Conservation (phyloP, 2,329 filamentous ascomycete genomes). For the Nannizziopsis barbatae region DNA sequence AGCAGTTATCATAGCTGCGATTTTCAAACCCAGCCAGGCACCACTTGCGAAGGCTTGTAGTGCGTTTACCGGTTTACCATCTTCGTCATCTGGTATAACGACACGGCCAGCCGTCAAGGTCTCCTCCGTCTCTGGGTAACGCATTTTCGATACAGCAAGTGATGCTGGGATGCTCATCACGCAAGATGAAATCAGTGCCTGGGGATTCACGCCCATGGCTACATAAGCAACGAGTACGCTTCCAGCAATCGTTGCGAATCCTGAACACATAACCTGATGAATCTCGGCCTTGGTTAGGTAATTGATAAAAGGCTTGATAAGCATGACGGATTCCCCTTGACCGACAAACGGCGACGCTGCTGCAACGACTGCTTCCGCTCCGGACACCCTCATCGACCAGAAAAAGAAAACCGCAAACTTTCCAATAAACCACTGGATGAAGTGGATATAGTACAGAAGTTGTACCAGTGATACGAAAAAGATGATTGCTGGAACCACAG, state of each 20-base stretch:
- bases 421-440: slow-evolving; percentile 78
- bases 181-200: slow-evolving; percentile 79
- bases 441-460: slow-evolving; percentile 66
- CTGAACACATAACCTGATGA: slow-evolving; percentile 86
- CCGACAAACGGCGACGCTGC: slow-evolving; percentile 89
- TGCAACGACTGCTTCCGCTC: slow-evolving; percentile 85
- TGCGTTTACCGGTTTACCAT: slow-evolving; percentile 56
- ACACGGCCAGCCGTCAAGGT: slow-evolving; percentile 72
- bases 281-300: slow-evolving; percentile 79
- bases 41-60: slow-evolving; percentile 79
- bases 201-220: slow-evolving; percentile 65
- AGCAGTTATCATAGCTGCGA: slow-evolving; percentile 68
- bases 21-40: slow-evolving; percentile 75
- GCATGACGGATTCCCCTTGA: slow-evolving; percentile 85
- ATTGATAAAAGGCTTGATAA: slow-evolving; percentile 76
- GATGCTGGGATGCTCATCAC: slow-evolving; percentile 94
- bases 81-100: slow-evolving; percentile 67
- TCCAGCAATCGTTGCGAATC: slow-evolving; percentile 85
- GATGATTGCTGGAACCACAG: slow-evolving; percentile 81
- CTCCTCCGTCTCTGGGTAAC: slow-evolving; percentile 79
- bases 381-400: slow-evolving; percentile 76
- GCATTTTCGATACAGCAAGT: slow-evolving; percentile 76
- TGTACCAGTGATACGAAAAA: slow-evolving; percentile 94
- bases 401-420: slow-evolving; percentile 89
- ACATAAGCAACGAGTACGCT: slow-evolving; percentile 82